A percentile compares a stretch with the other conserved stretches of the same genome.
phyloP scores from a whole-genome alignment of 805 yeast genomes.

The Metschnikowia matae region DNA sequence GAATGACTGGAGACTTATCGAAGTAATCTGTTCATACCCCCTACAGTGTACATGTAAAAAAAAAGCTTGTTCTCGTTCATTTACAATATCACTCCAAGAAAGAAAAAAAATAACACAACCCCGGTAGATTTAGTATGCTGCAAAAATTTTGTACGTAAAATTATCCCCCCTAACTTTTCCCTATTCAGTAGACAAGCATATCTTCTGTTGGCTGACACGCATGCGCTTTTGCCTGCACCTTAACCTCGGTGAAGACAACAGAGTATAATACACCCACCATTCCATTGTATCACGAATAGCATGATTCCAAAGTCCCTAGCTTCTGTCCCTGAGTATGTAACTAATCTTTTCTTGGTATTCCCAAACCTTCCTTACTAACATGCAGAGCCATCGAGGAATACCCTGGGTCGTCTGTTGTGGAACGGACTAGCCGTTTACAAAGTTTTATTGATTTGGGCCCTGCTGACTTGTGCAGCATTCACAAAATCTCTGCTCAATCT shows the following conservation, averaged over 20 bases:
- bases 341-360: background rate
- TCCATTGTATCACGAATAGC: background rate
- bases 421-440: constrained; percentile 57
- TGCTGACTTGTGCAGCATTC: constrained; percentile 56
- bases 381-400: constrained; percentile 47
- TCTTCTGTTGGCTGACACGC: background rate
- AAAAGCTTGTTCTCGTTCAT: background rate
- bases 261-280: background rate
- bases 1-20: background rate
- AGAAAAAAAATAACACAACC: no score
- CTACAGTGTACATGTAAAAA: background rate
- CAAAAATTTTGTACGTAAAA: no score
- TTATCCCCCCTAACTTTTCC: background rate
- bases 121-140: no score
- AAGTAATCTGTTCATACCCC: background rate
- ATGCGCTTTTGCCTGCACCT: constrained; percentile 4
- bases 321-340: constrained; percentile 38
- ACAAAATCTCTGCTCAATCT: constrained; percentile 39
- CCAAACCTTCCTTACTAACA: constrained; percentile 16
- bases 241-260: constrained; percentile 2
- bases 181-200: background rate
- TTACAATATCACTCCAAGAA: no score
- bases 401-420: constrained; percentile 56
- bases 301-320: constrained; percentile 37
- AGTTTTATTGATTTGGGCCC: constrained; percentile 68